phyloP scores from a whole-genome alignment of 2,329 filamentous ascomycete species.

The Fusarium sp. region DNA sequence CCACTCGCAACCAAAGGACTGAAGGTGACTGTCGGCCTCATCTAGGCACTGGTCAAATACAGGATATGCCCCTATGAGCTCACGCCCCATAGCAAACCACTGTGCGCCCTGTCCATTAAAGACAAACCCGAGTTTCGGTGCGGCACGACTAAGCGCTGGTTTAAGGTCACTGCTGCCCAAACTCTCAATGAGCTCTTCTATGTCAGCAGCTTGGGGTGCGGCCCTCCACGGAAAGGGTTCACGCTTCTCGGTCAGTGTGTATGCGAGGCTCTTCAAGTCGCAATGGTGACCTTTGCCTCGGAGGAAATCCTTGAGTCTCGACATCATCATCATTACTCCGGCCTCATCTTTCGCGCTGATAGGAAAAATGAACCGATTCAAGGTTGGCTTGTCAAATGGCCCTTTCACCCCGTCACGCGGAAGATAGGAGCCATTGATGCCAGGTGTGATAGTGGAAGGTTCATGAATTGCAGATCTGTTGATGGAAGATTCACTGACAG shows the following conservation, averaged over 20 bases:
- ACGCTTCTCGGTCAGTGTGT: not conserved
- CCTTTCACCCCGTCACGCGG: no score
- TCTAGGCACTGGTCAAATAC: conserved; percentile 10
- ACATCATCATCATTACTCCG: not conserved
- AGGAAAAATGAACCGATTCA: no score
- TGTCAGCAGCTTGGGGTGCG: no score
- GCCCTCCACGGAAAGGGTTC: not conserved
- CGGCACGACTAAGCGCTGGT: no score
- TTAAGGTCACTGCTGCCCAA: not conserved
- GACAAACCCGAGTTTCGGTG: conserved; percentile 12
- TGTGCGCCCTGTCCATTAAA: conserved; percentile 58
- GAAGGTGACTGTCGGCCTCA: conserved; percentile 33
- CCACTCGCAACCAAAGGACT: conserved; percentile 26
- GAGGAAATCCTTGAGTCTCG: no score
- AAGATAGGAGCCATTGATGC: no score
- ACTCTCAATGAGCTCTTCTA: not conserved
- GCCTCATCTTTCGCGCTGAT: not conserved
- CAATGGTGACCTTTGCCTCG: no score
- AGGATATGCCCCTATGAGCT: conserved; percentile 41
- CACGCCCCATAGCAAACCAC: conserved; percentile 51
- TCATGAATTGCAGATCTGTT: no score
- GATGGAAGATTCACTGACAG: no score
- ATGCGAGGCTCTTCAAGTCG: not conserved
- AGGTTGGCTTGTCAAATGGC: no score
- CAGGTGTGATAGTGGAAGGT: no score